These are phyloP conservation scores for Sarocladium oryzae DNA, from an alignment of 2,329 filamentous ascomycete species.

Conservation along the genomic window DNA sequence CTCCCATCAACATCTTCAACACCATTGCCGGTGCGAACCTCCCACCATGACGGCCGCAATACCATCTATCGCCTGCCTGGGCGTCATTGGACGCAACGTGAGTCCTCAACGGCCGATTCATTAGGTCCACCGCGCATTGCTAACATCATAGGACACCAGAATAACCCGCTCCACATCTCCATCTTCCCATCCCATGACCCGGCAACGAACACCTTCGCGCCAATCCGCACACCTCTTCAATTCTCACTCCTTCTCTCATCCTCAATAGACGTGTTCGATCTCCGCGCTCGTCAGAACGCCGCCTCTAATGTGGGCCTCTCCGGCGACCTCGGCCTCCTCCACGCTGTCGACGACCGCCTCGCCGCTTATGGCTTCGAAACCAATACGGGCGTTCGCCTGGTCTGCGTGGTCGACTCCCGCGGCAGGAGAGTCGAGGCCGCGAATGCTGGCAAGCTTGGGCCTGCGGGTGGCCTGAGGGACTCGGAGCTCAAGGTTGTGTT, in stretches of 20 bases:
- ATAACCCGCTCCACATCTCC: conserved; percentile 91
- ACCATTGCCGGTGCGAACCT: not conserved
- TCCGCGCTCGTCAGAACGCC: conserved; percentile 67
- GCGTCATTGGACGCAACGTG: conserved; percentile 90
- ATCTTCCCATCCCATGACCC: conserved; percentile 73
- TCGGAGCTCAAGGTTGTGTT: conserved; percentile 90
- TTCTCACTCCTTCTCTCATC: conserved; percentile 88
- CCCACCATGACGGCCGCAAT: conserved; percentile 51
- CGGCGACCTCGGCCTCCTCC: conserved; percentile 84
- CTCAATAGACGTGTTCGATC: conserved; percentile 89
- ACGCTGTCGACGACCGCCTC: conserved; percentile 87
- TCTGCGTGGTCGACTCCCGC: conserved; percentile 86
- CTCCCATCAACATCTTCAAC: not conserved
- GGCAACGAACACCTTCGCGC: conserved; percentile 42
- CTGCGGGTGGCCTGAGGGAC: conserved; percentile 62
- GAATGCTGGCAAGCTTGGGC: conserved; percentile 13
- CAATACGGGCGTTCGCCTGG: conserved; percentile 87
- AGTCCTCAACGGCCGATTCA: conserved; percentile 18
- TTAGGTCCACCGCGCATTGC: conserved; percentile 58
- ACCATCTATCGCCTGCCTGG: conserved; percentile 86
- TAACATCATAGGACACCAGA: conserved; percentile 50
- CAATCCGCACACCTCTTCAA: conserved; percentile 69
- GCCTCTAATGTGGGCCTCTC: conserved; percentile 45
- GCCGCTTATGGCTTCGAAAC: conserved; percentile 95
- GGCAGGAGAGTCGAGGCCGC: conserved; percentile 46